phyloP scores from a whole-genome alignment of 805 yeast species.

The Candida schatavii region DNA sequence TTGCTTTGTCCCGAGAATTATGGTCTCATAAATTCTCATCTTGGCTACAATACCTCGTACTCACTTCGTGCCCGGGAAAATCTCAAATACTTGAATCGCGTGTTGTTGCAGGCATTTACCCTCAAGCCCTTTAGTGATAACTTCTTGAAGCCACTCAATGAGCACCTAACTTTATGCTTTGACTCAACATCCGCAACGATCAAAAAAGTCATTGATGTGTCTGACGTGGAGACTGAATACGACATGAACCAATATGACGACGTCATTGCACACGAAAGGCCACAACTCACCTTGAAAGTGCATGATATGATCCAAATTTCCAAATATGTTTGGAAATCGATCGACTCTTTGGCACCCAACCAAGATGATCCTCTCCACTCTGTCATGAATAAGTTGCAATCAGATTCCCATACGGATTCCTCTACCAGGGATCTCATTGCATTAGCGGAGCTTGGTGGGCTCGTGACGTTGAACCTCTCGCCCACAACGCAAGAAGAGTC shows the following conservation, averaged over 20 bases:
- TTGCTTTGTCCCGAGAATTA: conserved; percentile 54
- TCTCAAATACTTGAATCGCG: conserved; percentile 52
- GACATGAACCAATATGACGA: conserved; percentile 68
- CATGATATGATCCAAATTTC: conserved; percentile 48
- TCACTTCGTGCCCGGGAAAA: conserved; percentile 40
- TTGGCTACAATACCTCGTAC: background rate
- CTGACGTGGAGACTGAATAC: conserved; percentile 58
- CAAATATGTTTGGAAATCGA: conserved; percentile 38
- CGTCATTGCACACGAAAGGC: conserved; percentile 48
- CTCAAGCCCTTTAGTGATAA: conserved; percentile 70
- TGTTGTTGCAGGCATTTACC: conserved; percentile 61
- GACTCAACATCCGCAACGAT: conserved; percentile 47
- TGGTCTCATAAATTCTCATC: conserved; percentile 32
- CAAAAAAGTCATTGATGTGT: conserved; percentile 48
- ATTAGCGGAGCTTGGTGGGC: conserved; percentile 48
- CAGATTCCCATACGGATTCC: conserved; percentile 29
- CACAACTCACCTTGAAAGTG: conserved; percentile 41
- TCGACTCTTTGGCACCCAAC: conserved; percentile 45
- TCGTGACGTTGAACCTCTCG: conserved; percentile 55
- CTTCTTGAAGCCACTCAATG: conserved; percentile 77
- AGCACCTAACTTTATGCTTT: conserved; percentile 54
- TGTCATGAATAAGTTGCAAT: conserved; percentile 37
- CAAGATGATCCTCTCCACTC: conserved; percentile 54
- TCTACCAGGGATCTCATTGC: conserved; percentile 40
- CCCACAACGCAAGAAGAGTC: conserved; percentile 46